Evolutionary conservation across 2,329 filamentous ascomycete genomes (phyloP), one percentile per base, ranked within the genome.

Genomic region (Trichoderma oligosporum): DNA sequence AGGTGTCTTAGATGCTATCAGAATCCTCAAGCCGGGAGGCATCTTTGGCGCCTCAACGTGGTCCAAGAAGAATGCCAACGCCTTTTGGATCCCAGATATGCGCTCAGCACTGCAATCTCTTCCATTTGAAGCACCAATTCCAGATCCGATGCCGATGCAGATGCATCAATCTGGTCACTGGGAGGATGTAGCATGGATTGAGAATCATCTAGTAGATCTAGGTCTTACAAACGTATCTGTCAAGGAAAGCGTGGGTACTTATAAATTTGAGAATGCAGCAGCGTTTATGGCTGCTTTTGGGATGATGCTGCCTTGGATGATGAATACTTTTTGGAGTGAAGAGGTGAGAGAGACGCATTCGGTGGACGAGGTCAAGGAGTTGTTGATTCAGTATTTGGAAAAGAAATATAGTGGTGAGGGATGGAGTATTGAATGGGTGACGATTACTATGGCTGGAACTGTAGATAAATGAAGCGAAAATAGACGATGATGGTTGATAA

Each of bases 191-290:
- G 66, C 66, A 3, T 77, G 75, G 69, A 59, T 79, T 18, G 65
- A 70, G 46, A 46, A 59, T 8, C 70, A 75, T 27, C 65, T 79
- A 1, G 56, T 52, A 16, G 60, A 61, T 3, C 61, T 68, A n/a
- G 73, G 75, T 0, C 69, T 78, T n/a, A 48, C 65, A 42, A 68
- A 76, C 42, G 71, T 78, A 6, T 47, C 64, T 8, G 74, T 76
- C 1, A 66, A 66, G 2, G 63, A 69, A 7, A 60, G 63, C 16
- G 58, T 67, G 14, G 67, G 69, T 5, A 55, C 61, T 4, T 68
- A 69, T 39, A 64, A 38, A 0, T 57, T 77, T 0, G 61, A 71
- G 16, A 68, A 64, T 33, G 70, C 71, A 0, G 70, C 71, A 0
- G 68, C 74, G 39, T 78, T 69, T 41, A 41, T 77, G 4, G 22